phyloP scores from a whole-genome alignment of 2,329 filamentous ascomycete genomes.

The Alternaria conjuncta region DNA sequence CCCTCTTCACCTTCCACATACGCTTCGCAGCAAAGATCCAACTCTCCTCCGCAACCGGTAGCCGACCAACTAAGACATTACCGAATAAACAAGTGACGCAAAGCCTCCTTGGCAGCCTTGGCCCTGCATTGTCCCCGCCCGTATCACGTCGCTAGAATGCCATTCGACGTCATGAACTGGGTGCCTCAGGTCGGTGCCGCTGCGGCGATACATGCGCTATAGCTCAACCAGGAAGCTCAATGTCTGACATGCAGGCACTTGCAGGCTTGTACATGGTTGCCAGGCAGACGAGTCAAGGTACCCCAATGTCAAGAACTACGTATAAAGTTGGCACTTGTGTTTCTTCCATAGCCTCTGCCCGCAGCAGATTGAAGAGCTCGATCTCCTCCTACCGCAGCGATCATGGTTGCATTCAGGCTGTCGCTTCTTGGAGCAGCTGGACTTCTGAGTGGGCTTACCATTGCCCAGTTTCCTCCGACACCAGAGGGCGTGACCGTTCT shows the following conservation, averaged over 20 bases:
- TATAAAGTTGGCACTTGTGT: neutral
- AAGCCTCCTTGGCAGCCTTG: conserved; percentile 29
- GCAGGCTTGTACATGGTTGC: neutral
- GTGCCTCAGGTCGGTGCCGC: conserved; percentile 12
- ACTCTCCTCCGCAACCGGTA: neutral
- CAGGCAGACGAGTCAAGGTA: neutral
- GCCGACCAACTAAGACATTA: neutral
- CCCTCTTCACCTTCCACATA: conserved; percentile 12
- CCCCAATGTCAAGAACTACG: neutral
- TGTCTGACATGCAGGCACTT: conserved; percentile 1
- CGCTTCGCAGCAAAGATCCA: neutral
- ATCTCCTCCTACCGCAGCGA: neutral
- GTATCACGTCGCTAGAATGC: conserved; percentile 8
- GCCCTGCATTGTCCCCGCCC: conserved; percentile 26
- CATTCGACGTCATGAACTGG: conserved; percentile 25
- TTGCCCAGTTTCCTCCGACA: conserved; percentile 50
- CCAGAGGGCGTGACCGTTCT: conserved; percentile 49
- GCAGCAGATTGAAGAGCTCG: neutral
- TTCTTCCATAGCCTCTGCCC: neutral
- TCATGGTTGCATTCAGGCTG: conserved; percentile 14
- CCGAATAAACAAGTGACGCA: conserved; percentile 6
- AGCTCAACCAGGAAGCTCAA: conserved; percentile 34
- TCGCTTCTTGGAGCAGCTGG: conserved; percentile 22
- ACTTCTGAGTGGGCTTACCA: conserved; percentile 16
- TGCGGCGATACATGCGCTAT: conserved; percentile 19